These are phyloP conservation scores for Fusarium sp. DNA, from an alignment of 2,329 filamentous ascomycete species.

Conservation along the genomic window DNA sequence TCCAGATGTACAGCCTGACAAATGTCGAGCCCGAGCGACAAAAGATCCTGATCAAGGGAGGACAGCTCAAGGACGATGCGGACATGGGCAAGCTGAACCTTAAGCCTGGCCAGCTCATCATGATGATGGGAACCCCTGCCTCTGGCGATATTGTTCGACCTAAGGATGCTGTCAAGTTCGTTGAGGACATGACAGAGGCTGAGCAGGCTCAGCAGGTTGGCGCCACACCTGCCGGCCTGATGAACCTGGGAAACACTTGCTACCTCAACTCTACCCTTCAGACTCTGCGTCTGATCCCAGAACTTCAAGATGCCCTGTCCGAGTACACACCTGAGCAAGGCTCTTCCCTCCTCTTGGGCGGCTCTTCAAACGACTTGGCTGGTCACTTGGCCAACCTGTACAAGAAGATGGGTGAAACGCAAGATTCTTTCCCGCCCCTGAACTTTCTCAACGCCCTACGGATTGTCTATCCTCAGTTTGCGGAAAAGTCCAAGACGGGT, in stretches of 20 bases:
- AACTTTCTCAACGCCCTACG: slow-evolving; percentile 84
- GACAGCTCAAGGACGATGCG: slow-evolving; percentile 94
- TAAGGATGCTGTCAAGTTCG: slow-evolving; percentile 82
- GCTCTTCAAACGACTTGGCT: slow-evolving; percentile 68
- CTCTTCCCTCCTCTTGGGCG: slow-evolving; percentile 56
- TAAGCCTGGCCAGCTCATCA: slow-evolving; percentile 85
- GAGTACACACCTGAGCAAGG: slow-evolving; percentile 58
- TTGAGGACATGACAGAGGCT: slow-evolving; percentile 97
- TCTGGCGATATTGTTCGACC: slow-evolving; percentile 71
- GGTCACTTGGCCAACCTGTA: slow-evolving; percentile 82
- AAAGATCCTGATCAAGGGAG: slow-evolving; percentile 93
- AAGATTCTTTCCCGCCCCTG: slow-evolving; percentile 83
- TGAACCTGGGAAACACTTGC: slow-evolving; percentile 96
- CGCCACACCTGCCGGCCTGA: slow-evolving; percentile 84
- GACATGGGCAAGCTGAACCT: slow-evolving; percentile 83
- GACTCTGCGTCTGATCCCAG: slow-evolving; percentile 84
- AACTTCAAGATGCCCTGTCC: slow-evolving; percentile 80
- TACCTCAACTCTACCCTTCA: slow-evolving; percentile 99
- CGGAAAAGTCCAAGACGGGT: slow-evolving; percentile 82
- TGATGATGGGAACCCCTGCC: slow-evolving; percentile 92
- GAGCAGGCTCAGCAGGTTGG: slow-evolving; percentile 84
- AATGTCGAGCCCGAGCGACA: slow-evolving; percentile 96
- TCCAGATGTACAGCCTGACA: slow-evolving; percentile 92
- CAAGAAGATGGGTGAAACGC: slow-evolving; percentile 87
- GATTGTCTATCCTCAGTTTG: slow-evolving; percentile 86